Percentiles rank a stretch among this genome's conserved stretches.
These are phyloP conservation scores for Cladobotryum mycophilum DNA, from an alignment of 2,329 filamentous ascomycete genomes.

Conservation along the genomic window DNA sequence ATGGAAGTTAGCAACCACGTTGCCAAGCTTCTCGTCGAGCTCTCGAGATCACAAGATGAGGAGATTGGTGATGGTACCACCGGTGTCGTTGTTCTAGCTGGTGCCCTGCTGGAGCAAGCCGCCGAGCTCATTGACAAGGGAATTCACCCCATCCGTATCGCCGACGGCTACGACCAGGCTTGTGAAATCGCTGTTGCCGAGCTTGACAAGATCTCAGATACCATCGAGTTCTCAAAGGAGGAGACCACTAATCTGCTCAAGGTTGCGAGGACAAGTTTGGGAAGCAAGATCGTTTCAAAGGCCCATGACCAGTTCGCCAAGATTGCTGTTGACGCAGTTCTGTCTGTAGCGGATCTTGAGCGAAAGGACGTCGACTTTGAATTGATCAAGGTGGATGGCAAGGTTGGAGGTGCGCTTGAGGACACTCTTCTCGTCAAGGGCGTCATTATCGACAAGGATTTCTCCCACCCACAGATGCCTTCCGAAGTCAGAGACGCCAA, in stretches of 20 bases:
- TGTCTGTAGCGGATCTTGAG: constrained; percentile 92
- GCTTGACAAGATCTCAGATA: constrained; percentile 88
- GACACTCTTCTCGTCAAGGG: constrained; percentile 94
- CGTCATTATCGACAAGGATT: constrained; percentile 99
- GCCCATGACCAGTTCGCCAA: constrained; percentile 97
- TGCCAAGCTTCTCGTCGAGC: constrained; percentile 90
- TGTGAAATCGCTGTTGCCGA: constrained; percentile 94
- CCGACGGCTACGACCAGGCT: constrained; percentile 94
- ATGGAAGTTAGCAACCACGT: constrained; percentile 99
- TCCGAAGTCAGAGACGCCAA: constrained; percentile 92
- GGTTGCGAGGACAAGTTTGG: constrained; percentile 91
- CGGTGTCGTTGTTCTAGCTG: constrained; percentile 91
- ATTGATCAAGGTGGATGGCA: constrained; percentile 98
- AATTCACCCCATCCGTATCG: constrained; percentile 97
- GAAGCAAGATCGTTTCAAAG: constrained; percentile 99
- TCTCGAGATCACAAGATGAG: constrained; percentile 97
- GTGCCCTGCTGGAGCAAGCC: constrained; percentile 90
- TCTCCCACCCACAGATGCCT: constrained; percentile 98
- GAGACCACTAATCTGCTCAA: constrained; percentile 83
- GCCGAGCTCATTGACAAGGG: constrained; percentile 99
- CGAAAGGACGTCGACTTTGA: constrained; percentile 98
- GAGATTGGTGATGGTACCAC: constrained; percentile 99
- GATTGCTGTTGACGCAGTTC: constrained; percentile 93
- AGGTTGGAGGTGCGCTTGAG: constrained; percentile 89
- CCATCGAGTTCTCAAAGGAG: constrained; percentile 75